These are phyloP conservation scores for Corniculantispora saksenae DNA, from an alignment of 2,329 filamentous ascomycete genomes.

Conservation along the genomic window DNA sequence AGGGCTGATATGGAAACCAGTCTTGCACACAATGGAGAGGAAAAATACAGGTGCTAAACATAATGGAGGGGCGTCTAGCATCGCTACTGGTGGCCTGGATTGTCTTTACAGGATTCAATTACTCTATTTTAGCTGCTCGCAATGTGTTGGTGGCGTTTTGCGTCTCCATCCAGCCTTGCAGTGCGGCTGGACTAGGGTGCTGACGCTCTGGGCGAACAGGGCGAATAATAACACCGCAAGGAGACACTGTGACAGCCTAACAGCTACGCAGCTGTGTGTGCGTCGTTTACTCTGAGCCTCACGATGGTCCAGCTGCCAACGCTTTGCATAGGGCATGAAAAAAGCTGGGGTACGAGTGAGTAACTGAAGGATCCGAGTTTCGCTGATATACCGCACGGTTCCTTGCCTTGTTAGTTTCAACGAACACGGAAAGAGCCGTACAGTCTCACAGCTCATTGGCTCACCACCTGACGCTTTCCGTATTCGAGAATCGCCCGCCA, in stretches of 20 bases:
- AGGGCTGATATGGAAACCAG: background rate
- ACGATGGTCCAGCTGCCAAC: constrained; percentile 5
- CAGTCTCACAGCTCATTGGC: background rate
- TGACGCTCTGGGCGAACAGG: background rate
- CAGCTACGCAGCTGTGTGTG: background rate
- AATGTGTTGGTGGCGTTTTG: constrained; percentile 4
- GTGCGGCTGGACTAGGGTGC: constrained; percentile 9
- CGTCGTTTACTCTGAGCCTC: constrained; percentile 17
- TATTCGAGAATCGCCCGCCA: background rate
- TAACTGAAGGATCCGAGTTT: background rate
- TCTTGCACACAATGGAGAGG: background rate
- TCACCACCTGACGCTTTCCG: background rate
- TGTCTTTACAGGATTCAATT: background rate
- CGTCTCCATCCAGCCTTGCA: background rate
- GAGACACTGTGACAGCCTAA: background rate
- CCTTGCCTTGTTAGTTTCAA: background rate
- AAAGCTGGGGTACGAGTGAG: constrained; percentile 2
- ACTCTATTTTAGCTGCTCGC: background rate
- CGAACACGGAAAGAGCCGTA: background rate
- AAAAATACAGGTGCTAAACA: background rate
- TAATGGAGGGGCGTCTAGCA: background rate
- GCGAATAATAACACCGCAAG: background rate
- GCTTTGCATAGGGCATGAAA: background rate
- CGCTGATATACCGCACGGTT: background rate
- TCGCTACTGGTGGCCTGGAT: background rate